A percentile compares a stretch with the other conserved stretches of the same genome.
Evolutionary conservation across 176 grass and related monocot genomes (phyloP).

Genomic region (Aegilops longissima): DNA sequence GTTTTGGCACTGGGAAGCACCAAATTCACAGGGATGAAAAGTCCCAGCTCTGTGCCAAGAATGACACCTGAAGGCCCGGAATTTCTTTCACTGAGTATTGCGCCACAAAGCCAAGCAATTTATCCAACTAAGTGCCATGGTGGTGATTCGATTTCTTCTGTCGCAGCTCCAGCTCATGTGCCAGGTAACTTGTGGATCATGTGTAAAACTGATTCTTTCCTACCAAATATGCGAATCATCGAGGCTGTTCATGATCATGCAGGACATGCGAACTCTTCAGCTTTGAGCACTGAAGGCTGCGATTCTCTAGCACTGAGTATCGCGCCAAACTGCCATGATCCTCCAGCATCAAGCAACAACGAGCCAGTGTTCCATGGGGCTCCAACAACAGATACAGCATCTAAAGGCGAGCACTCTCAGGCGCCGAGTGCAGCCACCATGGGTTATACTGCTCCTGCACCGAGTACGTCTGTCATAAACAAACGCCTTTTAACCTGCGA

Average conservation of each 20-base stretch:
- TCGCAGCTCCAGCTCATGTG: background rate
- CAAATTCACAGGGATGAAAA: background rate
- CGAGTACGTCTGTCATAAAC: constrained; percentile 9
- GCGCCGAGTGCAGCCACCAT: background rate
- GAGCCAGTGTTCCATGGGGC: background rate
- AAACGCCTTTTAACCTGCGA: background rate
- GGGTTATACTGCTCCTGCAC: constrained; percentile 4
- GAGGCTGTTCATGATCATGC: background rate
- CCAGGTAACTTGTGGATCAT: constrained; percentile 21
- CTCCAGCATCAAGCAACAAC: constrained; percentile 23
- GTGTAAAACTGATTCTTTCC: background rate
- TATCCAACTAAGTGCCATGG: background rate
- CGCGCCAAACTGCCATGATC: constrained; percentile 18
- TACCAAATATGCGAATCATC: background rate
- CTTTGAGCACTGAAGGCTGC: background rate
- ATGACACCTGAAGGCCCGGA: constrained; percentile 28
- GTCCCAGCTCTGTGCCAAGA: constrained; percentile 16
- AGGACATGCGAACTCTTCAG: constrained; percentile 20
- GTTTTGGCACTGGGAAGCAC: constrained; percentile 40
- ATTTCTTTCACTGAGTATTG: constrained; percentile 42
- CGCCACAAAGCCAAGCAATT: constrained; percentile 6
- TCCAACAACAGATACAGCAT: background rate
- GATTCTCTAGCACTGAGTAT: constrained; percentile 26
- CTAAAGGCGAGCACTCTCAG: background rate
- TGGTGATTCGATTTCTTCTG: background rate